These are phyloP conservation scores for Petunia hybrid DNA, from an alignment of 305 asterid species.

Conservation along the genomic window DNA sequence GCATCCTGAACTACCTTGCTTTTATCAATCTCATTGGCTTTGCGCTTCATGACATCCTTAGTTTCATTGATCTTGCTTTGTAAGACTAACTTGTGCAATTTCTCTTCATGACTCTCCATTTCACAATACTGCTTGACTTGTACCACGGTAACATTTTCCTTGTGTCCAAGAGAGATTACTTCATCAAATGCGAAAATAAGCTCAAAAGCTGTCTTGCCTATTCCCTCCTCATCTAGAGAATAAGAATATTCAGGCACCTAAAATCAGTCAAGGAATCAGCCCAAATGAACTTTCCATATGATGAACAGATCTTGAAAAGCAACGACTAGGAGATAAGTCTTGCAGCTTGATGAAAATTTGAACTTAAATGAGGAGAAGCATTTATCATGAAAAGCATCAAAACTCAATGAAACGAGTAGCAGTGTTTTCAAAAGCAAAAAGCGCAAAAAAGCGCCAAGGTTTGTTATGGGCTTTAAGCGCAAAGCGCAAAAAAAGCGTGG, in stretches of 20 bases:
- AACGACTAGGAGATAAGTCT: no score
- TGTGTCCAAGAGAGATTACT: constrained; percentile 80
- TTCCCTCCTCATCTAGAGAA: constrained; percentile 83
- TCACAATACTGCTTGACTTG: constrained; percentile 92
- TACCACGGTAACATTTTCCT: constrained; percentile 76
- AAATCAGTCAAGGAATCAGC: constrained; percentile 46
- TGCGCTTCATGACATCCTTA: constrained; percentile 78
- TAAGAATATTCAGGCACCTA: constrained; percentile 83
- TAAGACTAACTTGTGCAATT: constrained; percentile 70
- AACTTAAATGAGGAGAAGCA: no score
- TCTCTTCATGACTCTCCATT: constrained; percentile 90
- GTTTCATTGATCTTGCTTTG: constrained; percentile 84
- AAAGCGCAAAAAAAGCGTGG: no score
- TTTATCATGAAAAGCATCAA: no score
- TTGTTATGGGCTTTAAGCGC: no score
- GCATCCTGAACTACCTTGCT: constrained; percentile 58
- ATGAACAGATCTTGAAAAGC: no score
- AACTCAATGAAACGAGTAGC: no score
- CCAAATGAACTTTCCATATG: no score
- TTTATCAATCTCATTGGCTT: constrained; percentile 84
- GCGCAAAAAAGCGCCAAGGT: no score
- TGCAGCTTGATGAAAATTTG: no score
- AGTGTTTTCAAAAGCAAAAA: no score
- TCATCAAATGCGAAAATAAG: constrained; percentile 85
- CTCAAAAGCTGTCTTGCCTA: constrained; percentile 73